Conservation (phyloP, 805 yeast species). For the Saturnispora gosingensis region DNA sequence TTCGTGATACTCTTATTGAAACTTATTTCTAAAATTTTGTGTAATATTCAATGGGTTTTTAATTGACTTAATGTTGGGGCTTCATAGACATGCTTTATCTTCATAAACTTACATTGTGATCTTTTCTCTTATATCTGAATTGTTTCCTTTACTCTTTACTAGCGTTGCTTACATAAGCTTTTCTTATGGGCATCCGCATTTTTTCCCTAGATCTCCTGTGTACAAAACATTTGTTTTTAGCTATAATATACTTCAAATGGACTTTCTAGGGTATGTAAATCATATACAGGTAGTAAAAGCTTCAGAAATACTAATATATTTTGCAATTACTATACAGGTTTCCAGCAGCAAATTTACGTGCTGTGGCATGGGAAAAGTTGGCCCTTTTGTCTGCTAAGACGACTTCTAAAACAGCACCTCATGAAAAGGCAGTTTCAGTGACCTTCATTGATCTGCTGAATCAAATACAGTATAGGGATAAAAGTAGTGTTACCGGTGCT, state of each 20-base stretch:
- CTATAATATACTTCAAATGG: conserved; percentile 9
- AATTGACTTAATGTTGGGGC: not conserved
- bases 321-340: conserved; percentile 18
- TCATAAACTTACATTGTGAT: not conserved
- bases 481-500: not conserved
- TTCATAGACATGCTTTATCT: not conserved
- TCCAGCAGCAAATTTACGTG: conserved; percentile 29
- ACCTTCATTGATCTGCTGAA: conserved; percentile 9
- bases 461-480: not conserved
- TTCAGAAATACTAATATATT: not conserved
- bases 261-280: conserved; percentile 18
- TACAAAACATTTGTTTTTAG: not conserved
- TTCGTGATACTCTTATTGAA: conserved; percentile 88
- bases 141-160: not conserved
- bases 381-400: conserved; percentile 26
- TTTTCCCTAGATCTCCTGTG: not conserved
- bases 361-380: conserved; percentile 30
- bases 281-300: not conserved
- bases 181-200: not conserved
- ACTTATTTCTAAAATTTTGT: conserved; percentile 54
- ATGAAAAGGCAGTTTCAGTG: conserved; percentile 20
- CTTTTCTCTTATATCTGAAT: not conserved
- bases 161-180: not conserved
- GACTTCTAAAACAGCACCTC: conserved; percentile 12
- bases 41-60: not conserved